These are phyloP conservation scores for Herpetomonas tarakana DNA, from an alignment of 208 protist species.

Conservation along the genomic window DNA sequence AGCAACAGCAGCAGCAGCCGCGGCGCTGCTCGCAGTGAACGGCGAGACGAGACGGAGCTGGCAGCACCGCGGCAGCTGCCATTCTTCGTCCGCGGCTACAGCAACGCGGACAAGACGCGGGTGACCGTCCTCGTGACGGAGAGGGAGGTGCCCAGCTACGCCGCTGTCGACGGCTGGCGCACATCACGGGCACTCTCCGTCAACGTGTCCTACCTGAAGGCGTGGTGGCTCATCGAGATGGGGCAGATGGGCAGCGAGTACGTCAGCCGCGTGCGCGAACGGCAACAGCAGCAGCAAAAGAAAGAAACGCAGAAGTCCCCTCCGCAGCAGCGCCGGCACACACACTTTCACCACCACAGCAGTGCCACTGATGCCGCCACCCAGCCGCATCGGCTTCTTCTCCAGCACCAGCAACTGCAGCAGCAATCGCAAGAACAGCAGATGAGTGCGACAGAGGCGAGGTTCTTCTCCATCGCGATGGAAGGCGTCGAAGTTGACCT, in stretches of 20 bases:
- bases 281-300: neutral
- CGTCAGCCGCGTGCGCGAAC: neutral
- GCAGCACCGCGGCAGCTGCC: conserved; percentile 8
- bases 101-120: conserved; percentile 47
- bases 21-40: neutral
- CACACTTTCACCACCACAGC: neutral
- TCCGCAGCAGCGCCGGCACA: neutral
- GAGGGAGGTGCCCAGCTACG: conserved; percentile 36
- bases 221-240: conserved; percentile 34
- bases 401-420: neutral
- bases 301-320: neutral
- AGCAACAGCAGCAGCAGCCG: neutral
- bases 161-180: conserved; percentile 39
- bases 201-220: conserved; percentile 39
- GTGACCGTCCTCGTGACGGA: conserved; percentile 64
- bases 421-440: neutral
- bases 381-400: neutral
- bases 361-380: neutral
- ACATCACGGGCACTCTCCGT: conserved; percentile 32
- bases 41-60: neutral
- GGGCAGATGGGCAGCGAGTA: neutral
- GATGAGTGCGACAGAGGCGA: conserved; percentile 1
- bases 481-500: conserved; percentile 47
- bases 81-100: conserved; percentile 64
- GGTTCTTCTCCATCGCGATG: conserved; percentile 39